Evolutionary conservation across 2,329 filamentous ascomycete species (phyloP).

Genomic region (Bipolaris bicolor): DNA sequence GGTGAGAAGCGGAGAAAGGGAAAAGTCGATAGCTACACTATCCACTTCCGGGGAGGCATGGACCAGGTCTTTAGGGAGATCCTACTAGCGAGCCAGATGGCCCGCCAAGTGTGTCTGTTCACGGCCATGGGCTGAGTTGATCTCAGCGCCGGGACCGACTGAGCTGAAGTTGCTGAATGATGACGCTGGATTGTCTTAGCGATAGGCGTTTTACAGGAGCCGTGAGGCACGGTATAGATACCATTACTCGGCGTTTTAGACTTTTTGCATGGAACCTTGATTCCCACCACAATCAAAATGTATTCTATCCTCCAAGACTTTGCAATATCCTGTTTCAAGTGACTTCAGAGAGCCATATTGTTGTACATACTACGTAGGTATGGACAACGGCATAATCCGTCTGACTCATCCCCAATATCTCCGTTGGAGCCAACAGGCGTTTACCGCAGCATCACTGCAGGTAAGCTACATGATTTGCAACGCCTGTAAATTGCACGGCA

Average conservation of each 20-base stretch:
- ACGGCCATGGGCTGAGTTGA: slow-evolving; percentile 41
- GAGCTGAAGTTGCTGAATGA: slow-evolving; percentile 10
- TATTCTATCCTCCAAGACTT: background rate
- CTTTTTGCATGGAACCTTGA: background rate
- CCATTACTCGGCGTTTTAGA: slow-evolving; percentile 18
- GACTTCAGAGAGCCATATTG: background rate
- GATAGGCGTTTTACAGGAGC: slow-evolving; percentile 9
- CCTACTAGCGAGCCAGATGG: slow-evolving; percentile 48
- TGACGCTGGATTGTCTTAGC: slow-evolving; percentile 17
- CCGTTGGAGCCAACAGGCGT: slow-evolving; percentile 1
- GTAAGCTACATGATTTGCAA: slow-evolving; percentile 13
- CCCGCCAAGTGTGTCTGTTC: slow-evolving; percentile 45
- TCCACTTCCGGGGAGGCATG: slow-evolving; percentile 47
- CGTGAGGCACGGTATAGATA: slow-evolving; percentile 20
- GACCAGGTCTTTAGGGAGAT: slow-evolving; percentile 48
- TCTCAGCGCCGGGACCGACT: background rate
- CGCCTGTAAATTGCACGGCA: slow-evolving; percentile 6
- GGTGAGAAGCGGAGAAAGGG: slow-evolving; percentile 47
- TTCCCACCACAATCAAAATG: slow-evolving; percentile 1
- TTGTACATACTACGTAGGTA: background rate
- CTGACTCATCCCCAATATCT: slow-evolving; percentile 11
- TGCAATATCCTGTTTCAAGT: background rate
- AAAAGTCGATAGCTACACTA: slow-evolving; percentile 47
- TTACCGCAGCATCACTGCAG: slow-evolving; percentile 3
- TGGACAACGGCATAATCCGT: background rate